Evolutionary conservation across 2,329 filamentous ascomycete genomes (phyloP), one percentile per base, ranked within the genome.

Genomic region (Thielaviopsis ethacetica): DNA sequence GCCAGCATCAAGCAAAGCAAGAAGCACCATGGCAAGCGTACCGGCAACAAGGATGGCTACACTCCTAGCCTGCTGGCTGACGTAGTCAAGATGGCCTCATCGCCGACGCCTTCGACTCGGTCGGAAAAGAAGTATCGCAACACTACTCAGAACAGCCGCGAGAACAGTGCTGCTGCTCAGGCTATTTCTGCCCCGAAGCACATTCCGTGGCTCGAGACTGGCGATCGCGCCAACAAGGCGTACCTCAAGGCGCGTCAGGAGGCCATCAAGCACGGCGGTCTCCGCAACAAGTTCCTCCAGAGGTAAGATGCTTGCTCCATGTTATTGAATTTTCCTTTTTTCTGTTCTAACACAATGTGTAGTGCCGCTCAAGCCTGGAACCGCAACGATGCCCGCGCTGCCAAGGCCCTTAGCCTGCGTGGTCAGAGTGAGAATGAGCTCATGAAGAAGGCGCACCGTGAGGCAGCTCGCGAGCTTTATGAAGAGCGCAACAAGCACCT

Each of bases 341-440:
- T 10, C 22, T 21, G 19, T 24, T 19, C 52, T 21, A 26, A 59
- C 26, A 51, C 53, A 54, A 44, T 30, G 15, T 51, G 53, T 63
- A 94, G 91, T 70, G 93, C 93, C 64, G 91, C 91, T 9, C 91
- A 97, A 77, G 93, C 93, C 22, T 98, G 93, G 91, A 96, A 97
- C 69, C 86, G 93, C 60, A 97, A 96, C 67, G 93, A 98, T 70
- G 91, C 93, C 49, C 85, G 93, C 62, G 91, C 93, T 19, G 93
- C 93, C 62, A 97, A 97, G 74, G 91, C 91, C 34, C 80, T 97
- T 55, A 95, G 89, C 66, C 81, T 97, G 53, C 86, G 93, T 30
- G 93, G 93, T 13, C 93, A 97, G 72, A 93, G 88, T 65, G 93
- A 98, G 73, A 97, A 98, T 67, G 89, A 95, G 65, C 79, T 94